Evolutionary conservation across 768 basidiomycete genomes (phyloP).

Genomic region (Russula dissimulans): DNA sequence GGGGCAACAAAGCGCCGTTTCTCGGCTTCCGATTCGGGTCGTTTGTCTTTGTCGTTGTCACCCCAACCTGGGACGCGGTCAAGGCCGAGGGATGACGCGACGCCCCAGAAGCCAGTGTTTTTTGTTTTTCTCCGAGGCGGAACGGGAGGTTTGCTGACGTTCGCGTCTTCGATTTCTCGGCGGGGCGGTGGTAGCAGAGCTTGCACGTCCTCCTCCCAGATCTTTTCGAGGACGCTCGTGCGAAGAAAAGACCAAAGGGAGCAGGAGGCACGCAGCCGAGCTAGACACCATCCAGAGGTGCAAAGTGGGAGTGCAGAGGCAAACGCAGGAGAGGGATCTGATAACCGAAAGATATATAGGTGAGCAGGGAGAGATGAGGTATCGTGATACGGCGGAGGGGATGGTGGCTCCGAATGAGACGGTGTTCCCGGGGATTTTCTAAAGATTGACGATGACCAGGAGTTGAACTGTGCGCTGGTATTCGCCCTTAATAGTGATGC

Average conservation of each 20-base stretch:
- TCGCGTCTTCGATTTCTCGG: slow-evolving; percentile 8
- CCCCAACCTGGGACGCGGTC: slow-evolving; percentile 41
- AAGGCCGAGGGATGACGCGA: slow-evolving; percentile 50
- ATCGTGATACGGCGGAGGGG: slow-evolving; percentile 26
- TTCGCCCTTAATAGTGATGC: slow-evolving; percentile 20
- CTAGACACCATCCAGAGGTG: slow-evolving; percentile 75
- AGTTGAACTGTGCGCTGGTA: slow-evolving; percentile 26
- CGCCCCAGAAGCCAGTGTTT: slow-evolving; percentile 48
- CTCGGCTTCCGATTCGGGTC: slow-evolving; percentile 24
- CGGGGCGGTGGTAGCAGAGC: slow-evolving; percentile 28
- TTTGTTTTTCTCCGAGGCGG: slow-evolving; percentile 45
- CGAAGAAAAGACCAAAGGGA: slow-evolving; percentile 86
- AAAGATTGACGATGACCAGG: slow-evolving; percentile 53
- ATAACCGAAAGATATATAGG: slow-evolving; percentile 63
- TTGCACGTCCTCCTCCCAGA: slow-evolving; percentile 76
- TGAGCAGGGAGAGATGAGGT: slow-evolving; percentile 30
- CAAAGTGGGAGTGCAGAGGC: slow-evolving; percentile 50
- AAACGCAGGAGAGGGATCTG: slow-evolving; percentile 25
- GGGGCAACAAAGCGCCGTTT: slow-evolving; percentile 18
- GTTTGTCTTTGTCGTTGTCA: slow-evolving; percentile 34
- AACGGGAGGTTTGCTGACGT: slow-evolving; percentile 44
- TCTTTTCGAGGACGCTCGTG: slow-evolving; percentile 67
- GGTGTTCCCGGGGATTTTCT: slow-evolving; percentile 36
- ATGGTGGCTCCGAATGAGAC: slow-evolving; percentile 28
- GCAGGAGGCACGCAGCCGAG: slow-evolving; percentile 77